phyloP scores from a whole-genome alignment of 1,139 yeast species.

The Protomyces gravidus region DNA sequence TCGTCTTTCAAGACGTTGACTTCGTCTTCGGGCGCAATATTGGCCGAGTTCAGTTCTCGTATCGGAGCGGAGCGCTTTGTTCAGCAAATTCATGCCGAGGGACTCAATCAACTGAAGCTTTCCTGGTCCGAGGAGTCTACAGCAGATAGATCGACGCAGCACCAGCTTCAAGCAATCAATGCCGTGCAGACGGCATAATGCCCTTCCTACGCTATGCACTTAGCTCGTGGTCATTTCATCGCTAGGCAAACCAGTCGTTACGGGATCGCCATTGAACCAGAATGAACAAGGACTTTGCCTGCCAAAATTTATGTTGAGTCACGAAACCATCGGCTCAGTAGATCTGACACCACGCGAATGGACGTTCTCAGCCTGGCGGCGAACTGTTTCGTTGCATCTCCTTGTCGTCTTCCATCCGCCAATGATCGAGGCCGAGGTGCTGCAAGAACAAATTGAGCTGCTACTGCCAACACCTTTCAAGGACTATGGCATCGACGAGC shows the following conservation, averaged over 20 bases:
- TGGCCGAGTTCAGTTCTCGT: not conserved
- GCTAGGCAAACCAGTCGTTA: not conserved
- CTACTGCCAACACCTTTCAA: slow-evolving; percentile 46
- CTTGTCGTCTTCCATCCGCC: slow-evolving; percentile 52
- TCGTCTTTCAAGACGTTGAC: no score
- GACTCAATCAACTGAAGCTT: not conserved
- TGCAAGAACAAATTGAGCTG: slow-evolving; percentile 43
- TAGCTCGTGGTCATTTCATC: not conserved
- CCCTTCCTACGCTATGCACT: not conserved
- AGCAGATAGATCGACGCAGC: no score
- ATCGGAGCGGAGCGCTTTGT: not conserved
- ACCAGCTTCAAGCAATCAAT: no score
- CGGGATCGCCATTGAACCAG: not conserved
- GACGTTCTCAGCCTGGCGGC: no score
- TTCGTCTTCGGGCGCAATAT: not conserved
- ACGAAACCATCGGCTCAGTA: no score
- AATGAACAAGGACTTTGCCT: not conserved
- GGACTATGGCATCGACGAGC: slow-evolving; percentile 48
- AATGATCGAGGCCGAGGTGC: slow-evolving; percentile 44
- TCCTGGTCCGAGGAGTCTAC: no score
- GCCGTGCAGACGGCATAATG: not conserved
- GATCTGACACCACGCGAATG: no score
- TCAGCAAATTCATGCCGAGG: not conserved
- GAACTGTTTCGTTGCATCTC: slow-evolving; percentile 47
- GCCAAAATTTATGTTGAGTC: no score